Evolutionary conservation across 306 rosid genomes (phyloP), one percentile per base, ranked within the genome.

Genomic region (Luffa acutangula): DNA sequence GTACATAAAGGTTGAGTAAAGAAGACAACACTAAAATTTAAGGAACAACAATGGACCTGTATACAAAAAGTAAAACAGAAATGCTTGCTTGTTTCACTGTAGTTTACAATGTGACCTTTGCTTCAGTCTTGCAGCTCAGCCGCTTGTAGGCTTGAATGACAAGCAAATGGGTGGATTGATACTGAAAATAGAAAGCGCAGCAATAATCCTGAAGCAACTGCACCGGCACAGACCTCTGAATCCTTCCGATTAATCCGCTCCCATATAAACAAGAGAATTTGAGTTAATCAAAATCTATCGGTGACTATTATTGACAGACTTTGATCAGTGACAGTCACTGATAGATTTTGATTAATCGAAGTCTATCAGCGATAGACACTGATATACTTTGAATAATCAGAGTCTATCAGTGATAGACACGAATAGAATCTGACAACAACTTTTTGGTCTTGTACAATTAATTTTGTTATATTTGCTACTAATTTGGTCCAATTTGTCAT

Each of bases 121-220:
- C 56, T 3, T 70, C 56, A 37, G 58, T 80, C 12, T 56, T 15
- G 56, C 14, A 81, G 36, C 42, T 92, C 85, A 91, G 84, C 87
- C 81, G 78, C 85, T 84, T 66, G 97, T 86, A 76, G 98, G 93
- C 7, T 95, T 97, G 41, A 95, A 95, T 88, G 90, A 90, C 97
- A 95, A 93, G 87, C 99, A 95, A 31, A 95, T 88, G 46, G 97
- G 99, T 2, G 99, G 97, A 76, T 90, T 84, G 80, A 96, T 75
- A 91, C 89, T 88, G 82, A 93, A 74, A 78, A 93, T 91, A 45
- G 97, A 90, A 80, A 96, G 96, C 62, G 93, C 70, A 2, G 98
- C 99, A n/a, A n/a, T n/a, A n/a, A n/a, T n/a, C 99, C 98, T 1
- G 99, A 93, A 67, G 99, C 97, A 69, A 96, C 99, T 36, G 98